phyloP scores from a whole-genome alignment of 805 yeast genomes.

The Pichia thaimueangensis region DNA sequence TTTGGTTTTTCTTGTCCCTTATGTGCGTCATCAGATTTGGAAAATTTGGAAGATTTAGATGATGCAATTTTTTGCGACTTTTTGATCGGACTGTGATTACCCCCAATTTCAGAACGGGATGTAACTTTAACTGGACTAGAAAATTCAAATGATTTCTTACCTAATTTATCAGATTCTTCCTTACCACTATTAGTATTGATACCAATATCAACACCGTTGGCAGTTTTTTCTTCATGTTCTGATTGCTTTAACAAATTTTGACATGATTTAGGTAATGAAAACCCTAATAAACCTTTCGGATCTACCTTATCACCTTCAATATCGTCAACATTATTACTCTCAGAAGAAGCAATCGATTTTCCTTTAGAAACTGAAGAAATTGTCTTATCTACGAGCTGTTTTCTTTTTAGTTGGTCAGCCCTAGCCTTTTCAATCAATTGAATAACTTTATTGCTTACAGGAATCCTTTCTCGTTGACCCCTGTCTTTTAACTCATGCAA shows the following conservation, averaged over 20 bases:
- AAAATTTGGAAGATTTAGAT: too few species aligned
- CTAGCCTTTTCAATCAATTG: constrained; percentile 9
- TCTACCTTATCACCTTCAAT: neutral
- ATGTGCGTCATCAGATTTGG: too few species aligned
- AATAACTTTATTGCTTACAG: constrained; percentile 4
- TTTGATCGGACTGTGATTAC: too few species aligned
- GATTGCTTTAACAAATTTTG: neutral
- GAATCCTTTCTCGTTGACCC: neutral
- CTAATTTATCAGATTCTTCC: neutral
- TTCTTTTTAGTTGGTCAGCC: neutral
- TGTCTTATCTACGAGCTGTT: neutral
- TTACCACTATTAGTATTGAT: neutral
- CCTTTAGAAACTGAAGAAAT: neutral
- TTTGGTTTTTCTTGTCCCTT: too few species aligned
- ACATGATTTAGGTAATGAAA: constrained; percentile 3
- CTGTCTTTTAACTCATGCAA: neutral
- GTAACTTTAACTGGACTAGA: too few species aligned
- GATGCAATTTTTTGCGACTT: too few species aligned
- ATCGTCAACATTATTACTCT: neutral
- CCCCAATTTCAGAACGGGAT: too few species aligned
- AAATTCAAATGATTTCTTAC: too few species aligned
- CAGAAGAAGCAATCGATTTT: neutral
- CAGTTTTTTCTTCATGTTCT: too few species aligned
- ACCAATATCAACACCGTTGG: neutral
- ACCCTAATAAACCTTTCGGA: constrained; percentile 5